A percentile compares a stretch with the other conserved stretches of the same genome.
phyloP scores from a whole-genome alignment of 768 basidiomycete genomes.

The Phylloporus sp. region DNA sequence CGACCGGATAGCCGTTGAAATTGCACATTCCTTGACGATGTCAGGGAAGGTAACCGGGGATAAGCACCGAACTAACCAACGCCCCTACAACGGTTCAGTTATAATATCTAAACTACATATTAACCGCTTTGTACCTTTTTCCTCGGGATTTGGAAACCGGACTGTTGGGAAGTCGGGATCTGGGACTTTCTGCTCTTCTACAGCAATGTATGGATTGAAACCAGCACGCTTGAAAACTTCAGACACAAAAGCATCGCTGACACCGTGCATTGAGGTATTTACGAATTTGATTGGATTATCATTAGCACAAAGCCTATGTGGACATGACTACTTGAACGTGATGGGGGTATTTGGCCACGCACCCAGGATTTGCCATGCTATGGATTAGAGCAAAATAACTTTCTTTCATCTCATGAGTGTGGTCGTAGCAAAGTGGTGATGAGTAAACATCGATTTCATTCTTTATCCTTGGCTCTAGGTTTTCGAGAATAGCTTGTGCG shows the following conservation, averaged over 20 bases:
- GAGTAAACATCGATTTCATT: conserved; percentile 31
- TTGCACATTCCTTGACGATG: conserved; percentile 60
- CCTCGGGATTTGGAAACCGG: conserved; percentile 85
- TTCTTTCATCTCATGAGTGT: conserved; percentile 54
- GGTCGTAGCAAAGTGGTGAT: conserved; percentile 49
- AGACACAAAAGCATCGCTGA: conserved; percentile 62
- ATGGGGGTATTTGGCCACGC: neutral
- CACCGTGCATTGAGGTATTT: conserved; percentile 90
- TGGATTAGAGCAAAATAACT: conserved; percentile 50
- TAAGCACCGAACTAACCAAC: conserved; percentile 35
- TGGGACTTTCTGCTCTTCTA: conserved; percentile 63
- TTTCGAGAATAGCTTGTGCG: conserved; percentile 55
- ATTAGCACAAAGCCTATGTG: conserved; percentile 9
- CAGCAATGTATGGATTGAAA: conserved; percentile 56
- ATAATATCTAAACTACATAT: conserved; percentile 4
- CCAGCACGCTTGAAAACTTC: conserved; percentile 57
- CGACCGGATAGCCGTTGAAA: conserved; percentile 52
- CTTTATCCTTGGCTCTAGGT: conserved; percentile 54
- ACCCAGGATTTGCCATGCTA: conserved; percentile 17
- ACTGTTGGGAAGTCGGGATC: conserved; percentile 88
- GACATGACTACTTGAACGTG: neutral
- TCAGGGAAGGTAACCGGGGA: conserved; percentile 1
- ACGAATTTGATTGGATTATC: conserved; percentile 53
- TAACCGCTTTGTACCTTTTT: conserved; percentile 54
- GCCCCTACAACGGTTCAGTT: conserved; percentile 36